Evolutionary conservation across 257 asterid species (phyloP).

Genomic region (Petunia axillaris): DNA sequence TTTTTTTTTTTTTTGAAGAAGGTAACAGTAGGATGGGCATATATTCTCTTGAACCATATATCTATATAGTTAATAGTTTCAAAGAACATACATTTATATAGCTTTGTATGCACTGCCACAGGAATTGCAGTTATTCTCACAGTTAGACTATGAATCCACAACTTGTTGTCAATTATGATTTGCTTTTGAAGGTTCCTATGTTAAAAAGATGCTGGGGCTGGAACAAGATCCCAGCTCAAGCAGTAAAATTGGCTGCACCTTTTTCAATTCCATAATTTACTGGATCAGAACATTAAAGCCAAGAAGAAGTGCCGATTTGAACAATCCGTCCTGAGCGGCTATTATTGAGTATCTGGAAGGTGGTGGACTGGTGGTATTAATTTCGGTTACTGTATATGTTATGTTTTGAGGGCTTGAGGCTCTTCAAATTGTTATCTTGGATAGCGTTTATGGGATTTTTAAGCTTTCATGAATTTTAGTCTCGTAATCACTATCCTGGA

Average conservation of each 20-base stretch:
- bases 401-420: background rate
- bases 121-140: too few relatives aligned
- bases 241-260: background rate
- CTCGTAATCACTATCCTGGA: background rate
- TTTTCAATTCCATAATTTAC: background rate
- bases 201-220: background rate
- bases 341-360: background rate
- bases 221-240: background rate
- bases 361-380: background rate
- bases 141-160: too few relatives aligned
- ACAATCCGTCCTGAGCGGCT: background rate
- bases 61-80: too few relatives aligned
- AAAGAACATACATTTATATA: too few relatives aligned
- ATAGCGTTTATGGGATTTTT: background rate
- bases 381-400: background rate
- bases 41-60: too few relatives aligned
- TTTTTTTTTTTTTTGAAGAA: too few relatives aligned
- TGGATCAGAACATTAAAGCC: background rate
- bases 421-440: background rate
- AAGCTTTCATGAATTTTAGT: too few relatives aligned
- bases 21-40: too few relatives aligned
- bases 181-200: background rate
- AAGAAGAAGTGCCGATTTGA: background rate
- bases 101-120: too few relatives aligned
- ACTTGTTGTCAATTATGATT: background rate